phyloP scores from a whole-genome alignment of 2,329 filamentous ascomycete genomes.

The Trichoderma sp. region DNA sequence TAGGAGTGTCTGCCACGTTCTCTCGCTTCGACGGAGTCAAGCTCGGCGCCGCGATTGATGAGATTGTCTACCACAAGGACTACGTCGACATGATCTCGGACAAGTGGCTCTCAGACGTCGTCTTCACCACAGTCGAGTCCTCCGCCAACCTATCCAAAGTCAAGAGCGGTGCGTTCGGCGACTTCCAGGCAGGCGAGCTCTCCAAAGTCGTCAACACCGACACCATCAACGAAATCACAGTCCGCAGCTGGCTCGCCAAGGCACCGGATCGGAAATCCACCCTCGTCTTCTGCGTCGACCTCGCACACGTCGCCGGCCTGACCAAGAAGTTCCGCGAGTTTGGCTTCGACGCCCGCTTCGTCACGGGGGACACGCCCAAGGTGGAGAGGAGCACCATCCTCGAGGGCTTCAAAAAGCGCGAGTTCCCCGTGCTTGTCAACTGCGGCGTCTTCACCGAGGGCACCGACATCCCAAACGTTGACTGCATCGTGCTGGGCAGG shows the following conservation, averaged over 20 bases:
- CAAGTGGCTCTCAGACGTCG: constrained; percentile 87
- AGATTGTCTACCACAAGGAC: constrained; percentile 91
- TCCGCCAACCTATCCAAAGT: constrained; percentile 77
- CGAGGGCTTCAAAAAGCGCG: constrained; percentile 71
- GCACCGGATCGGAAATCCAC: constrained; percentile 77
- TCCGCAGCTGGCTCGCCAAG: constrained; percentile 82
- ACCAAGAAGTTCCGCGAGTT: constrained; percentile 74
- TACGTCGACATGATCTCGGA: constrained; percentile 73
- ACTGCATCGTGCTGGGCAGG: constrained; percentile 84
- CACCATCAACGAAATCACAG: constrained; percentile 77
- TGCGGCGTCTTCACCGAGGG: constrained; percentile 97
- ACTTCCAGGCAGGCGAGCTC: constrained; percentile 78
- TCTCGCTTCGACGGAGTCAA: constrained; percentile 80
- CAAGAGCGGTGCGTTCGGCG: constrained; percentile 61
- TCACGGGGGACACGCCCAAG: constrained; percentile 79
- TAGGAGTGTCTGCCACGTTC: constrained; percentile 85
- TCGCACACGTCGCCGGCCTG: constrained; percentile 75
- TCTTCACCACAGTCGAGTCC: constrained; percentile 90
- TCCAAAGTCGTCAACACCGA: constrained; percentile 81
- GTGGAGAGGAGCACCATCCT: constrained; percentile 69
- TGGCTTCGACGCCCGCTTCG: constrained; percentile 79
- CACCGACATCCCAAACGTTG: constrained; percentile 95
- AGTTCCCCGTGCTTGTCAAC: constrained; percentile 88
- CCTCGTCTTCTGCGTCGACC: constrained; percentile 89
- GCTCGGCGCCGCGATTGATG: constrained; percentile 83